phyloP scores from a whole-genome alignment of 2,329 filamentous ascomycete genomes.

The Beauveria sp. region DNA sequence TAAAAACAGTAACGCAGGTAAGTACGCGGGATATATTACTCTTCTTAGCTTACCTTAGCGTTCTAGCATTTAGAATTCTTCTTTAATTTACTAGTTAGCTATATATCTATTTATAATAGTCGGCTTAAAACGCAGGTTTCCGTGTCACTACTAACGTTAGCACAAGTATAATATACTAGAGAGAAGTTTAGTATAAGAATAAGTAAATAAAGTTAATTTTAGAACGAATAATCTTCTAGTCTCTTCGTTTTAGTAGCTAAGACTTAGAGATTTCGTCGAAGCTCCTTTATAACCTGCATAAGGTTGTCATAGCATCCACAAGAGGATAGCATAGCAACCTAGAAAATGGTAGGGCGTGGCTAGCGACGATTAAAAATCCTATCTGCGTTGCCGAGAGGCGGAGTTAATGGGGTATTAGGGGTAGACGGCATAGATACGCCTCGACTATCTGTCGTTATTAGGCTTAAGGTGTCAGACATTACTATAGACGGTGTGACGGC shows the following conservation, averaged over 20 bases:
- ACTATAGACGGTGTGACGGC: not conserved
- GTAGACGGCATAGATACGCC: not conserved
- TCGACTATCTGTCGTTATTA: not conserved
- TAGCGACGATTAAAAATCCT: not conserved
- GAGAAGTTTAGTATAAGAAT: not conserved
- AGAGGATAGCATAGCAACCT: not conserved
- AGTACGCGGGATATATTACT: not conserved
- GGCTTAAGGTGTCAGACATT: not conserved
- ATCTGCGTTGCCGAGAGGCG: not conserved
- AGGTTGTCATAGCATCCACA: not conserved
- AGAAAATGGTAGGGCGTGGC: not conserved
- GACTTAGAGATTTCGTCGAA: not conserved
- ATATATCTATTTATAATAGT: not conserved
- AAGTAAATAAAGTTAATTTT: not conserved
- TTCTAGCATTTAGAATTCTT: not conserved
- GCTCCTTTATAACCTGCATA: not conserved
- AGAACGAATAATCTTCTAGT: not conserved
- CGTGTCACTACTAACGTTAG: not conserved
- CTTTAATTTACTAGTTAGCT: not conserved
- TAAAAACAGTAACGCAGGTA: not conserved
- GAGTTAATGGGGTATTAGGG: not conserved
- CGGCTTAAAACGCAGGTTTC: not conserved
- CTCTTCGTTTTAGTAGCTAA: not conserved
- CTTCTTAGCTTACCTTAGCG: not conserved
- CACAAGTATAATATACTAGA: not conserved